Conservation (phyloP, 768 basidiomycete genomes). For the Clitopilus passeckerianus region DNA sequence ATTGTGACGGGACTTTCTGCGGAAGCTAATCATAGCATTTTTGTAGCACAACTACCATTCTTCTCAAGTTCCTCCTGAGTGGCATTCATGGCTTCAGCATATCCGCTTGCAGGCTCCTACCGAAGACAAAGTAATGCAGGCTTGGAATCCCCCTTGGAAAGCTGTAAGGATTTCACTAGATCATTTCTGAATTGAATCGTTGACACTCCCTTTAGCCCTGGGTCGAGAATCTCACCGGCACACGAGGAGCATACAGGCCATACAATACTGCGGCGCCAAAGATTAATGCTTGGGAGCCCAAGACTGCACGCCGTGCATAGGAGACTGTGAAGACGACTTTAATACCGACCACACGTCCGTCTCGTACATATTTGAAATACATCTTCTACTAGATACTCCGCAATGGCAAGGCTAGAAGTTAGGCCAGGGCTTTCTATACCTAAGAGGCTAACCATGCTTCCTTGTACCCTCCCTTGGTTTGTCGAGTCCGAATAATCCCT, state of each 20-base stretch:
- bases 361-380: slow-evolving; percentile 28
- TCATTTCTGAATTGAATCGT: background rate
- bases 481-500: slow-evolving; percentile 47
- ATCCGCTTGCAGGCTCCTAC: slow-evolving; percentile 82
- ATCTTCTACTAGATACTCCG: slow-evolving; percentile 72
- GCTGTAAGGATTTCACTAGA: slow-evolving; percentile 39
- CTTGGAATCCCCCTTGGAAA: slow-evolving; percentile 73
- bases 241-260: slow-evolving; percentile 81
- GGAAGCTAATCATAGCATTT: too few relatives aligned
- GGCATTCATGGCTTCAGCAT: slow-evolving; percentile 94
- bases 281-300: slow-evolving; percentile 80
- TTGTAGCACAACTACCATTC: slow-evolving; percentile 79
- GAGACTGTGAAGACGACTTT: background rate
- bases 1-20: background rate
- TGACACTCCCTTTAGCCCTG: slow-evolving; percentile 50
- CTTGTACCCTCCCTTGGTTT: slow-evolving; percentile 16
- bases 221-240: slow-evolving; percentile 89
- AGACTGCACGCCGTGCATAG: slow-evolving; percentile 44
- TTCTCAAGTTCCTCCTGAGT: slow-evolving; percentile 92
- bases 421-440: slow-evolving; percentile 94
- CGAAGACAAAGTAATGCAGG: slow-evolving; percentile 69
- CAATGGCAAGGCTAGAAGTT: slow-evolving; percentile 84
- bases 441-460: slow-evolving; percentile 74
- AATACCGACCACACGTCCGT: slow-evolving; percentile 2
- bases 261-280: slow-evolving; percentile 89